phyloP scores from a whole-genome alignment of 768 basidiomycete genomes.

The Serpula lacrymans region DNA sequence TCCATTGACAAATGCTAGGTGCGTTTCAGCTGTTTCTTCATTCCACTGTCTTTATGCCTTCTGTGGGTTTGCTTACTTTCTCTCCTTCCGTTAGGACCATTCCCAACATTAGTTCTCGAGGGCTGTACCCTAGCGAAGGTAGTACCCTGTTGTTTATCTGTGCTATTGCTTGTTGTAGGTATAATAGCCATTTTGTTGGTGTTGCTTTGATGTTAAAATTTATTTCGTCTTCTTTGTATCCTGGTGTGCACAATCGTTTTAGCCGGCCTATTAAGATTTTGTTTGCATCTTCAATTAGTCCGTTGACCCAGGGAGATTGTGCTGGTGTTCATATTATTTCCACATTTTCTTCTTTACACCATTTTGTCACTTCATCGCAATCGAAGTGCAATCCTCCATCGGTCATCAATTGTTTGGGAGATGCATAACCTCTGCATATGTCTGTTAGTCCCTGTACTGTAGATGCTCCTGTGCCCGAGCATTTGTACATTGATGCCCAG shows the following conservation, averaged over 20 bases:
- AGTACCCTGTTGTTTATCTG: constrained; percentile 16
- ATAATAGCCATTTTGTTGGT: constrained; percentile 19
- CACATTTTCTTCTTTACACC: constrained; percentile 19
- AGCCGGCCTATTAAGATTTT: constrained; percentile 24
- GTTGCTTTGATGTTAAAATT: too few relatives aligned
- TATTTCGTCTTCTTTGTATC: constrained; percentile 23
- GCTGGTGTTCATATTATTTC: constrained; percentile 20
- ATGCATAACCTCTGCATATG: constrained; percentile 9
- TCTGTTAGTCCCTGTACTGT: too few relatives aligned
- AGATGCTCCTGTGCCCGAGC: constrained; percentile 1
- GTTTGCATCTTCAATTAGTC: constrained; percentile 31
- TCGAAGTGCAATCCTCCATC: constrained; percentile 35
- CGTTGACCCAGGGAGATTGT: constrained; percentile 40
- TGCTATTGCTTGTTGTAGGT: constrained; percentile 15
- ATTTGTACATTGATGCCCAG: constrained; percentile 19
- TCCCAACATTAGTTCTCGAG: constrained; percentile 31
- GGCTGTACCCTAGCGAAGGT: constrained; percentile 17
- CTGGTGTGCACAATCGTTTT: constrained; percentile 30
- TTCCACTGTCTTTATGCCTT: too few relatives aligned
- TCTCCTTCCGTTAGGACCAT: constrained; percentile 26
- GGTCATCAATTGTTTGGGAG: constrained; percentile 31
- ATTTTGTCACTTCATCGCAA: constrained; percentile 23
- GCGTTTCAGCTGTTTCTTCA: too few relatives aligned
- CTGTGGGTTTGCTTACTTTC: too few relatives aligned
- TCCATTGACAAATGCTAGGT: too few relatives aligned